Evolutionary conservation across 2,329 filamentous ascomycete species (phyloP), one percentile per base, ranked within the genome.

Genomic region (Tympanopsis confertula): DNA sequence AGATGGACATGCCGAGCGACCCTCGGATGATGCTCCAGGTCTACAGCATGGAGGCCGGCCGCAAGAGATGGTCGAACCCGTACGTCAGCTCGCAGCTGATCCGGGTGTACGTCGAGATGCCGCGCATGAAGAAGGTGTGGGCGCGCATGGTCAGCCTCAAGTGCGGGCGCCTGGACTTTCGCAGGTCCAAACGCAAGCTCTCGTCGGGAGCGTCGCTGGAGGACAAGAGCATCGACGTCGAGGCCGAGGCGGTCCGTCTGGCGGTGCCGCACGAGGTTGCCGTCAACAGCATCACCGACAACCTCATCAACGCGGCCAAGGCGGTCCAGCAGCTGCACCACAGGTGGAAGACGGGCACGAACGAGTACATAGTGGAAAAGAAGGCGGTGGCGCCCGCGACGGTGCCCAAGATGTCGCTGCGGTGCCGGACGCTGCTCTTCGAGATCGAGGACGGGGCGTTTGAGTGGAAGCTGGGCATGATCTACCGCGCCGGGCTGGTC

Each of bases 381-480:
- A 71, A 73, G 7, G 86, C 91, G 0, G 86, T 94, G 57, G 80
- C 72, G 0, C 86, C 93, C 1, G 96, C 93, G 55, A 67, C 75
- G 35, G 78, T 98, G 0, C 91, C 91, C 2, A 89, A 85, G 51
- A 66, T 98, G 17, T 89, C 87, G 0, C 47, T 98, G 7, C 77
- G 87, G 37, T 82, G 82, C 39, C 83, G 84, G 48, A 84, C 83
- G 4, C 68, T 98, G 18, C 62, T 94, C 2, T 89, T 98, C 41
- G 89, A 96, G 52, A 68, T 98, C 24, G 91, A 98, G 59, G 91
- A 98, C 54, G 89, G 91, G 36, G 82, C 86, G 0, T 98, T 98
- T 50, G 91, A 98, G 56, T 98, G 88, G 85, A 96, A 95, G 54
- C 66, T 98, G 7, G 86, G 88, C 13, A 79, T 87, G 52, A 98